Percentiles rank a stretch among this genome's conserved stretches.
Conservation (phyloP, 1,139 yeast genomes). For the Starmera stellimalicola region DNA sequence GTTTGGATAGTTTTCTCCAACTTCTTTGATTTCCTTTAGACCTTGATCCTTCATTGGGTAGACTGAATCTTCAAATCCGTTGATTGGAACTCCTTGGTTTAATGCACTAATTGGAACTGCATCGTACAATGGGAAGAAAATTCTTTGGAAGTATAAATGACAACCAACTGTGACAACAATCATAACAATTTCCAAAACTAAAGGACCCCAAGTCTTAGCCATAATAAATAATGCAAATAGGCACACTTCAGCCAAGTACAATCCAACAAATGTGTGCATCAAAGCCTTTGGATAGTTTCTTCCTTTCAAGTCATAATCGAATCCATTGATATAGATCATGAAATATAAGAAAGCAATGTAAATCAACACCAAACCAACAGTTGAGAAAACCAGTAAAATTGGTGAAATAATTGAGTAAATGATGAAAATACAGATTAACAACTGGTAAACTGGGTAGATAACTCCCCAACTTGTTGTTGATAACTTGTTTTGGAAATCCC, state of each 20-base stretch:
- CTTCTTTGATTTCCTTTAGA: slow-evolving; percentile 39
- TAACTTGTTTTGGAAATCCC: slow-evolving; percentile 38
- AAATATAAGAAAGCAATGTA: slow-evolving; percentile 56
- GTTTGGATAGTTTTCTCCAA: slow-evolving; percentile 26
- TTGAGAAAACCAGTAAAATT: slow-evolving; percentile 53
- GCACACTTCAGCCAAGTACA: slow-evolving; percentile 60
- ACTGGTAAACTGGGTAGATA: slow-evolving; percentile 61
- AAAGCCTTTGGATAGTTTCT: slow-evolving; percentile 57
- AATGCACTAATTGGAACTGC: slow-evolving; percentile 71
- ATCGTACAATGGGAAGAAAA: slow-evolving; percentile 52
- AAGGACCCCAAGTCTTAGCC: slow-evolving; percentile 65
- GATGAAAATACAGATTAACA: slow-evolving; percentile 61
- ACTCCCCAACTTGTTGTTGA: slow-evolving; percentile 62
- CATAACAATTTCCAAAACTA: slow-evolving; percentile 50
- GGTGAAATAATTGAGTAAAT: slow-evolving; percentile 77
- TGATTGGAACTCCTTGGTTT: slow-evolving; percentile 43
- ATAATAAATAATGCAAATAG: slow-evolving; percentile 60
- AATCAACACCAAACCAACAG: slow-evolving; percentile 47
- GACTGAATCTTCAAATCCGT: slow-evolving; percentile 32
- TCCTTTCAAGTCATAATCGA: slow-evolving; percentile 51
- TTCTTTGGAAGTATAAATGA: slow-evolving; percentile 48
- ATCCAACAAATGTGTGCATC: slow-evolving; percentile 54
- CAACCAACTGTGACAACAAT: slow-evolving; percentile 41
- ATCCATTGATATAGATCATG: slow-evolving; percentile 45
- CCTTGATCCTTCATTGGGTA: slow-evolving; percentile 59